Base-by-base conservation (phyloP, 495 filamentous ascomycete genomes). In the Cenococcum geophilum region DNA sequence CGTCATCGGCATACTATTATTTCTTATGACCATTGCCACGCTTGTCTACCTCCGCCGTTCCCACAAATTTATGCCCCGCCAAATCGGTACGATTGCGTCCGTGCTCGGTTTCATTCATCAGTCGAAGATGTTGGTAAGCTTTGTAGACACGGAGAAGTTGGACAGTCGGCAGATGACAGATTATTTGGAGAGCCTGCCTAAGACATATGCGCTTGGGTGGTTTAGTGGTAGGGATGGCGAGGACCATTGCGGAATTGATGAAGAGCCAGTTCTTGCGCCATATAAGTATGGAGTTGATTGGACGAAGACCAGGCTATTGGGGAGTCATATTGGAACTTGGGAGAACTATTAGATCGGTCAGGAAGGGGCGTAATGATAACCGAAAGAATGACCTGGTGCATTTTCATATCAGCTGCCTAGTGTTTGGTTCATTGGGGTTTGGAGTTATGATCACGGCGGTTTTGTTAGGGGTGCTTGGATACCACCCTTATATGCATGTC, bases 91-190 rank as follows among this genome's bases (percentile, higher is more conserved):
- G 10, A 89, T 90, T 57, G 83, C 84, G 25, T 82, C 80, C 42
- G 80, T 90, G 36, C 76, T 90, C 51, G 86, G 85, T 10, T 90
- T 84, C 68, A 83, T 90, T 53, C 82, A 90, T 67, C 85, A 88
- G 68, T 80, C 76, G 66, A 86, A 86, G 74, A 89, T 89, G 87
- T 70, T 89, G 58, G 83, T 83, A 43, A 78, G 83, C 60, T 90
- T 90, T 65, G 82, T 85, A 0, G 82, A 80, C 16, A 88, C 85
- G 32, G 80, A 83, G 55, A 81, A 80, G 72, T 72, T 84, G 61
- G 77, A 75, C 42, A 82, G 81, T 34, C 71, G 73, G 5, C 67
- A 81, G 68, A 85, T 88, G 78, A 78, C 77, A 52, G 57, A 70
- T 34, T 73, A 77, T 62, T 74, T 89, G 27, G 79, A 78, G 57